These are phyloP conservation scores for Medicago lupulina DNA, from an alignment of 306 rosid genomes.

Conservation along the genomic window DNA sequence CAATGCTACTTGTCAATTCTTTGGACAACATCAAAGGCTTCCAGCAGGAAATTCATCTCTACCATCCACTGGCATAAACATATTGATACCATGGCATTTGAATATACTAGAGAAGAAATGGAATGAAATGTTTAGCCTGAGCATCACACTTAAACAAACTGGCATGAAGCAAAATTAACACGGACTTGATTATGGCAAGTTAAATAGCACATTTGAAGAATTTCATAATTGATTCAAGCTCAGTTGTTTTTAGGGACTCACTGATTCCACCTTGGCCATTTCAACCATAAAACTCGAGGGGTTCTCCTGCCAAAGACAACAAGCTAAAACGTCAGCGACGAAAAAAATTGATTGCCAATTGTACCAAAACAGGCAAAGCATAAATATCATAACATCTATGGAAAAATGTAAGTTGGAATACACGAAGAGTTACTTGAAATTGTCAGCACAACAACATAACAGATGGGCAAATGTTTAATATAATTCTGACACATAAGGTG, in stretches of 20 bases:
- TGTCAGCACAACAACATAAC: slow-evolving; percentile 12
- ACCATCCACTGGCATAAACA: slow-evolving; percentile 12
- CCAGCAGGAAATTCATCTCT: slow-evolving; percentile 19
- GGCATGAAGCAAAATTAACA: slow-evolving; percentile 16
- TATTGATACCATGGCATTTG: background rate
- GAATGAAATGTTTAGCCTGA: slow-evolving; percentile 7
- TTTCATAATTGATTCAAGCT: slow-evolving; percentile 16
- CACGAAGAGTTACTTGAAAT: slow-evolving; percentile 13
- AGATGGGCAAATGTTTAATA: slow-evolving; percentile 25
- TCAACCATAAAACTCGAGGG: slow-evolving; percentile 87
- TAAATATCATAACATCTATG: slow-evolving; percentile 15
- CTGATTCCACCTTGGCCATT: slow-evolving; percentile 75
- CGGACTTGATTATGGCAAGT: background rate
- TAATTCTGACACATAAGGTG: background rate
- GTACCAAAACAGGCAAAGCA: slow-evolving; percentile 28
- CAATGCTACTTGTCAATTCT: slow-evolving; percentile 31
- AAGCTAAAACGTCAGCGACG: slow-evolving; percentile 39
- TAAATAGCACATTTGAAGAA: slow-evolving; percentile 18
- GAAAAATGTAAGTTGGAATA: slow-evolving; percentile 2
- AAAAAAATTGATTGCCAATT: slow-evolving; percentile 22
- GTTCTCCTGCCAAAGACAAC: slow-evolving; percentile 61
- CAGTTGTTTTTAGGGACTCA: slow-evolving; percentile 54
- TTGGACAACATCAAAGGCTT: slow-evolving; percentile 12
- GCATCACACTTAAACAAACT: background rate
- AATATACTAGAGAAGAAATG: slow-evolving; percentile 37